These are phyloP conservation scores for Nicotiana rustica DNA, from an alignment of 305 asterid genomes.

Conservation along the genomic window DNA sequence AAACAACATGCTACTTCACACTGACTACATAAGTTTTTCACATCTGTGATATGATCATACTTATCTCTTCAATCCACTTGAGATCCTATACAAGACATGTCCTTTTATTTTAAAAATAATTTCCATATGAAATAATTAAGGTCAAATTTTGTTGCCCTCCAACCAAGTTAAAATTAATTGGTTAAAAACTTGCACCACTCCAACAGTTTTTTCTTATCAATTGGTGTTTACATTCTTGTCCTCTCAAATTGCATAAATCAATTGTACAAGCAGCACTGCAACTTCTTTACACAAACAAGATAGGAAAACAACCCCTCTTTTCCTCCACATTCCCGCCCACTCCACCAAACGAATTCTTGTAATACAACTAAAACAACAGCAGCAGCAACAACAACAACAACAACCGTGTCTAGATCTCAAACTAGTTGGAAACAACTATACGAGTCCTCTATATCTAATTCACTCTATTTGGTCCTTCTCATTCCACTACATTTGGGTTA, in stretches of 20 bases:
- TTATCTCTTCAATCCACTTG: neutral
- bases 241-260: neutral
- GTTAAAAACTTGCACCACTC: neutral
- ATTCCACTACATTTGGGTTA: neutral
- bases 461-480: neutral
- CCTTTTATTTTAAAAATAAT: neutral
- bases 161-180: neutral
- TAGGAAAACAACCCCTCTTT: neutral
- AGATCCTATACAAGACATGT: neutral
- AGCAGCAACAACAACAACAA: neutral
- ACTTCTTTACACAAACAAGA: neutral
- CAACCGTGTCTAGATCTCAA: neutral
- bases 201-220: neutral
- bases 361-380: no score
- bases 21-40: neutral
- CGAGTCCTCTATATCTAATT: neutral
- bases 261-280: conserved; percentile 1
- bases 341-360: neutral
- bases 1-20: neutral
- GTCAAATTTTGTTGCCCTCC: neutral
- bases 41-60: neutral
- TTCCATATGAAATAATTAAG: neutral
- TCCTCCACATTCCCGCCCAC: neutral
- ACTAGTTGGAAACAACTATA: neutral
- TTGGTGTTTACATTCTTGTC: neutral